Evolutionary conservation across 139 green algal species (phyloP).

Genomic region (Coelastrella sp.): DNA sequence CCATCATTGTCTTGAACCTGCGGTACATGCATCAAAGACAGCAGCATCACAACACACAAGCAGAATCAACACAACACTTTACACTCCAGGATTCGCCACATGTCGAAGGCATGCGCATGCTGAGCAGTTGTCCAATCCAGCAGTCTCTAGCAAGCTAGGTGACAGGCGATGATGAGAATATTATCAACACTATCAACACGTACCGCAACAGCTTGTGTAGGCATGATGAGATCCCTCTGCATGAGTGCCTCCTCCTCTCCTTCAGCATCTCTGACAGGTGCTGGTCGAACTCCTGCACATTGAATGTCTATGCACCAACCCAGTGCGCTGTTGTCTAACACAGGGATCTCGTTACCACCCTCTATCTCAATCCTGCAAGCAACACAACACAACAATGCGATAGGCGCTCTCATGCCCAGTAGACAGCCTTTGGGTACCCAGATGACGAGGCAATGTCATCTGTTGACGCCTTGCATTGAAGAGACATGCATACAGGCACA

Average conservation of each 20-base stretch:
- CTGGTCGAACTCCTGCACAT: slow-evolving; percentile 46
- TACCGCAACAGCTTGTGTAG: neutral
- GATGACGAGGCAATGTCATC: no score
- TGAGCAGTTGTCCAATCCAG: no score
- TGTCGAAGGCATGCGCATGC: no score
- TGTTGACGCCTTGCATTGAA: no score
- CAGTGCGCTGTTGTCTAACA: slow-evolving; percentile 87
- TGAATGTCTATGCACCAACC: slow-evolving; percentile 72
- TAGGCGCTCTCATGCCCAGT: no score
- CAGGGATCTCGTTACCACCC: slow-evolving; percentile 74
- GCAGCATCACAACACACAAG: no score
- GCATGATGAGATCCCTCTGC: slow-evolving; percentile 9
- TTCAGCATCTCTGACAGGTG: slow-evolving; percentile 17
- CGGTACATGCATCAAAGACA: neutral
- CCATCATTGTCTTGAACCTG: slow-evolving; percentile 73
- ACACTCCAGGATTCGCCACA: no score
- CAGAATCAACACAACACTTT: neutral
- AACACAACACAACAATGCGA: neutral
- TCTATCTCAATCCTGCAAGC: slow-evolving; percentile 73
- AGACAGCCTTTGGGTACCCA: no score
- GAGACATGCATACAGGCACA: no score
- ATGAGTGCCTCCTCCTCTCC: neutral
- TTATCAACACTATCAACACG: neutral
- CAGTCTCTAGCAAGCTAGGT: neutral
- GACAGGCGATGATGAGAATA: neutral